These are phyloP conservation scores for Pleurotus citrinopileatus DNA, from an alignment of 768 basidiomycete species.

Conservation along the genomic window DNA sequence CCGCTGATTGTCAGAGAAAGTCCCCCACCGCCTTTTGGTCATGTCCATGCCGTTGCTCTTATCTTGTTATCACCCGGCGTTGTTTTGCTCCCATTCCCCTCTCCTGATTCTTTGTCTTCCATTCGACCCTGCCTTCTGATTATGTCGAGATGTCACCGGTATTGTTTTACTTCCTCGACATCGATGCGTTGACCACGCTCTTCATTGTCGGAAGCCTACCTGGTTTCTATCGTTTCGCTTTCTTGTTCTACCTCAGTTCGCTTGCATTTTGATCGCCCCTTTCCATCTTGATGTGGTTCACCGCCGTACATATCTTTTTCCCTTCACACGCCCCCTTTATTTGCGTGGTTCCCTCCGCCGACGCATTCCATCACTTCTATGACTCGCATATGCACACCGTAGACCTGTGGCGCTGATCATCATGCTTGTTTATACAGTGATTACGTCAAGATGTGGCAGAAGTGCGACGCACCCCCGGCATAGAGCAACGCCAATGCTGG, in stretches of 20 bases:
- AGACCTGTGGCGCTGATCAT: slow-evolving; percentile 1
- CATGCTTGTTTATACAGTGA: slow-evolving; percentile 29
- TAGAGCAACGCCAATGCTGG: background rate
- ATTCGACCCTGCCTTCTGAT: background rate
- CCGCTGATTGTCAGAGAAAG: background rate
- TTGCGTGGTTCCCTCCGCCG: background rate
- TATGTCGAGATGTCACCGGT: background rate
- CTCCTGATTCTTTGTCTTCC: slow-evolving; percentile 4
- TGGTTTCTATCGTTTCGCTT: too few relatives aligned
- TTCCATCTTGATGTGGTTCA: too few relatives aligned
- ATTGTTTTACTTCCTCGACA: background rate
- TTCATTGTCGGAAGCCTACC: too few relatives aligned
- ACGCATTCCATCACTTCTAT: background rate
- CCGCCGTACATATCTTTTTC: too few relatives aligned
- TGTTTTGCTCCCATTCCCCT: background rate
- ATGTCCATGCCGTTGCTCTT: too few relatives aligned
- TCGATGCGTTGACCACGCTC: too few relatives aligned
- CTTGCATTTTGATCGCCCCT: background rate
- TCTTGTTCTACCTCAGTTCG: background rate
- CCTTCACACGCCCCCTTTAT: background rate
- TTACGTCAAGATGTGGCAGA: slow-evolving; percentile 59
- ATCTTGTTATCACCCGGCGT: too few relatives aligned
- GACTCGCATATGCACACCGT: background rate
- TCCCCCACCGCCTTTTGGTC: too few relatives aligned
- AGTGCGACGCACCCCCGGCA: slow-evolving; percentile 26